Evolutionary conservation across 2,329 filamentous ascomycete species (phyloP).

Genomic region (Cladosporium velox): DNA sequence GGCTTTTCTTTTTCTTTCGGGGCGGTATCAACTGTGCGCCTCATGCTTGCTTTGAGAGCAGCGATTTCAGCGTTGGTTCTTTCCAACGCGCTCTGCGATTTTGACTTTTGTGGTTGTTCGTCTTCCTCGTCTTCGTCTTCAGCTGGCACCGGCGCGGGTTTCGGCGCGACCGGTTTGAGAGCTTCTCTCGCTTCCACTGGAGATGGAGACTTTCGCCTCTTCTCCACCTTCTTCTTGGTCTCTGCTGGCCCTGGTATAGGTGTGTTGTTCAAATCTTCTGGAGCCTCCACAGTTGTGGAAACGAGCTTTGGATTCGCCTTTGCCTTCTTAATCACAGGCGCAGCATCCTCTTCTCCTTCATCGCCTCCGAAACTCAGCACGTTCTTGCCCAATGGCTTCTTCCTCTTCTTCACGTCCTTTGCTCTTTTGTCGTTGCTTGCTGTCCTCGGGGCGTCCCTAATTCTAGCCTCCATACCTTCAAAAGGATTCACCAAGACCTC

Average conservation of each 20-base stretch:
- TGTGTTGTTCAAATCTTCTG: conserved; percentile 29
- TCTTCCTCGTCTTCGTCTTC: conserved; percentile 31
- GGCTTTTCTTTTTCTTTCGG: conserved; percentile 55
- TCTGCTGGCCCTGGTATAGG: conserved; percentile 29
- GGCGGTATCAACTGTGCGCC: conserved; percentile 53
- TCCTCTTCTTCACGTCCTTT: conserved; percentile 62
- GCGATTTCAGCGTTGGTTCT: conserved; percentile 78
- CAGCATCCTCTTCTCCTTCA: conserved; percentile 58
- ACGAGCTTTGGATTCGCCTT: conserved; percentile 79
- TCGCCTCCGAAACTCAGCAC: conserved; percentile 74
- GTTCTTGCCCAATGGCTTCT: conserved; percentile 74
- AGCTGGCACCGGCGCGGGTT: conserved; percentile 10
- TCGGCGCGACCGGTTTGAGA: conserved; percentile 5
- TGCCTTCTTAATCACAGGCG: conserved; percentile 68
- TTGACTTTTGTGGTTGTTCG: conserved; percentile 21
- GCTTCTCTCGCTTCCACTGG: conserved; percentile 23
- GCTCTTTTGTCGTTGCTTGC: conserved; percentile 50
- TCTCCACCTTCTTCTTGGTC: conserved; percentile 25
- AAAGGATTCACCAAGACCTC: conserved; percentile 83
- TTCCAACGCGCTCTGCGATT: conserved; percentile 51
- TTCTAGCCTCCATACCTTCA: conserved; percentile 73
- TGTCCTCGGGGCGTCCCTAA: conserved; percentile 56
- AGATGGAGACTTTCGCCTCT: conserved; percentile 21
- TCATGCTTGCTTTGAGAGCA: conserved; percentile 79
- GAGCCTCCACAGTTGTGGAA: conserved; percentile 22